These are phyloP conservation scores for Boletales sp. DNA, from an alignment of 768 basidiomycete species.

Conservation along the genomic window DNA sequence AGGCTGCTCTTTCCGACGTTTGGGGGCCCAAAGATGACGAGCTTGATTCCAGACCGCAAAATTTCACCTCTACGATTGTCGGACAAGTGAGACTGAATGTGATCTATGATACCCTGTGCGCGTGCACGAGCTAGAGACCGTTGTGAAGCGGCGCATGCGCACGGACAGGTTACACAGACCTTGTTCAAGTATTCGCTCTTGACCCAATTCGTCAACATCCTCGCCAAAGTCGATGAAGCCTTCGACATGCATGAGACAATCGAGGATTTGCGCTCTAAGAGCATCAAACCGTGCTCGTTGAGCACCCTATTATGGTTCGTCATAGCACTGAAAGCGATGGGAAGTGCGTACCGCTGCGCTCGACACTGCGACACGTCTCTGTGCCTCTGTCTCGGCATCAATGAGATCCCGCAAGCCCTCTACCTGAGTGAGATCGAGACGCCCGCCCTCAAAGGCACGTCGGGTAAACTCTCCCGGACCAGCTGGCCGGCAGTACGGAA, in stretches of 20 bases:
- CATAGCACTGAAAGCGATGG: background rate
- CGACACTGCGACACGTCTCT: slow-evolving; percentile 68
- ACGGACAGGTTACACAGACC: slow-evolving; percentile 38
- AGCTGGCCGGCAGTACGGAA: slow-evolving; percentile 72
- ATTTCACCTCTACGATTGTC: slow-evolving; percentile 83
- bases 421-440: slow-evolving; percentile 84
- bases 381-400: slow-evolving; percentile 83
- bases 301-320: slow-evolving; percentile 50
- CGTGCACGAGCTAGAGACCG: slow-evolving; percentile 46
- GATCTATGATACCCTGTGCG: slow-evolving; percentile 45
- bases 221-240: slow-evolving; percentile 94
- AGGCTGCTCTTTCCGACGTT: slow-evolving; percentile 94
- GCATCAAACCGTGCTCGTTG: slow-evolving; percentile 57
- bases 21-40: slow-evolving; percentile 89
- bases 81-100: slow-evolving; percentile 54
- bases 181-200: slow-evolving; percentile 72
- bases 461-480: slow-evolving; percentile 88
- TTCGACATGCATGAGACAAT: slow-evolving; percentile 75
- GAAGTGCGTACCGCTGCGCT: slow-evolving; percentile 58
- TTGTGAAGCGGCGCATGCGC: background rate
- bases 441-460: slow-evolving; percentile 75
- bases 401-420: slow-evolving; percentile 87
- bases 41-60: slow-evolving; percentile 72
- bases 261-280: slow-evolving; percentile 62
- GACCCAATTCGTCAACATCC: slow-evolving; percentile 71